Percentiles rank a stretch among this genome's conserved stretches.
Conservation (phyloP, 2,329 filamentous ascomycete genomes). For the Scedosporium apiospermum region DNA sequence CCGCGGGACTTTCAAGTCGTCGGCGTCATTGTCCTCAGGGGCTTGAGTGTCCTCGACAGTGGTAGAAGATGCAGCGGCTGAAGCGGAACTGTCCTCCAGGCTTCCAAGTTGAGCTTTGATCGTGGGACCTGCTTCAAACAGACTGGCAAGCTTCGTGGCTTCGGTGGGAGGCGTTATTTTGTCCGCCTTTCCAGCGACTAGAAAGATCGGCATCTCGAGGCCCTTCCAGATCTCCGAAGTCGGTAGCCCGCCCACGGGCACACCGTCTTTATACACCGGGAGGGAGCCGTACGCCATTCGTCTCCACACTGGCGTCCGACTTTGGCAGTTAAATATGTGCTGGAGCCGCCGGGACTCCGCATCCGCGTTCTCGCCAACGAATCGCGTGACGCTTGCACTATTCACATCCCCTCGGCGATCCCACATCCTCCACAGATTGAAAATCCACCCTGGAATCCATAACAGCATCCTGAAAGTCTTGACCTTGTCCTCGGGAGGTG, state of each 20-base stretch:
- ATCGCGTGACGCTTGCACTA: constrained; percentile 70
- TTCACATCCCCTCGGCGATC: constrained; percentile 70
- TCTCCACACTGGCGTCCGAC: constrained; percentile 70
- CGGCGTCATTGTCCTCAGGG: background rate
- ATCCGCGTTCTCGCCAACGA: constrained; percentile 61
- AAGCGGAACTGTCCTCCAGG: background rate
- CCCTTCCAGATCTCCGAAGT: constrained; percentile 62
- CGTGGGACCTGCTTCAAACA: background rate
- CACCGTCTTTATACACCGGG: constrained; percentile 45
- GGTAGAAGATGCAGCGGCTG: background rate
- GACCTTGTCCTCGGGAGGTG: constrained; percentile 39
- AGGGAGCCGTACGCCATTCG: constrained; percentile 69
- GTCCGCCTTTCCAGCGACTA: constrained; percentile 72
- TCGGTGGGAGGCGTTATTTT: constrained; percentile 63
- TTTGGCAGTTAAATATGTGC: constrained; percentile 71
- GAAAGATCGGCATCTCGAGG: constrained; percentile 63
- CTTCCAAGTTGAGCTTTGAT: background rate
- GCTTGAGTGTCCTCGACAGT: background rate
- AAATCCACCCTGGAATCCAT: constrained; percentile 60
- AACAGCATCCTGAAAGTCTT: constrained; percentile 46
- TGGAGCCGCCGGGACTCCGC: constrained; percentile 58
- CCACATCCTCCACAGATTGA: constrained; percentile 67
- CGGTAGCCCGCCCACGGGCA: constrained; percentile 54
- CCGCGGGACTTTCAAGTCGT: background rate
- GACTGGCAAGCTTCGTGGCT: constrained; percentile 53